A percentile compares a stretch with the other conserved stretches of the same genome.
These are phyloP conservation scores for Pichia phayaonensis DNA, from an alignment of 805 yeast species.

Conservation along the genomic window DNA sequence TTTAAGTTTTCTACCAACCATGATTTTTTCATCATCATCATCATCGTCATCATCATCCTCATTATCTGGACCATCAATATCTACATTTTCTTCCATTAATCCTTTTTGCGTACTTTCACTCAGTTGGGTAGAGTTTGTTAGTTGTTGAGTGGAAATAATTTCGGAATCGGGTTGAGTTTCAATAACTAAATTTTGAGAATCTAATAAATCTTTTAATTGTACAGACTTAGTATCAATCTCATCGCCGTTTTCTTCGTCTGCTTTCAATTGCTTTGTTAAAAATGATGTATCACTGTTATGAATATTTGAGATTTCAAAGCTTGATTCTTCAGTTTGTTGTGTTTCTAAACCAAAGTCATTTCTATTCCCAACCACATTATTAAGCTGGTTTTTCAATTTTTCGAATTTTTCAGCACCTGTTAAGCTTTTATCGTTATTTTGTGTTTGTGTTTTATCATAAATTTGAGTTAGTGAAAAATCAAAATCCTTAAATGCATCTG, in stretches of 20 bases:
- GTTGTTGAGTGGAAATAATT: slow-evolving; percentile 1
- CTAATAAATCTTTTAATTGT: slow-evolving; percentile 17
- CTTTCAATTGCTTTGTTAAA: slow-evolving; percentile 1
- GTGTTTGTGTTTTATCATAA: slow-evolving; percentile 20
- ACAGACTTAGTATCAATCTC: background rate
- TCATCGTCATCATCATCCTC: slow-evolving; percentile 9
- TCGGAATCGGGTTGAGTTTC: slow-evolving; percentile 25
- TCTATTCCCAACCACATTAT: background rate
- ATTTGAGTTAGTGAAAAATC: slow-evolving; percentile 20
- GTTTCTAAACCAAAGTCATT: background rate
- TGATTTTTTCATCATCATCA: slow-evolving; percentile 18
- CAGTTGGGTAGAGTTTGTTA: background rate
- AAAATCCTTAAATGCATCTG: slow-evolving; percentile 14
- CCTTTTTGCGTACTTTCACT: background rate
- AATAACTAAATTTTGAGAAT: slow-evolving; percentile 25
- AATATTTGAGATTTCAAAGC: background rate
- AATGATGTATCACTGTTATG: slow-evolving; percentile 1
- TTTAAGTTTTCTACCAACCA: slow-evolving; percentile 18
- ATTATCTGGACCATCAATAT: background rate
- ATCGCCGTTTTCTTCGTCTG: background rate
- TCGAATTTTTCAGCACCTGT: slow-evolving; percentile 13
- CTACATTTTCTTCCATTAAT: background rate
- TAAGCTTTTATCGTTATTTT: slow-evolving; percentile 5
- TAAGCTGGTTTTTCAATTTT: slow-evolving; percentile 11
- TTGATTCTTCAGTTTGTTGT: background rate